Percentiles rank a stretch among this genome's conserved stretches.
phyloP scores from a whole-genome alignment of 2,329 filamentous ascomycete species.

The Colletotrichum coccodes region DNA sequence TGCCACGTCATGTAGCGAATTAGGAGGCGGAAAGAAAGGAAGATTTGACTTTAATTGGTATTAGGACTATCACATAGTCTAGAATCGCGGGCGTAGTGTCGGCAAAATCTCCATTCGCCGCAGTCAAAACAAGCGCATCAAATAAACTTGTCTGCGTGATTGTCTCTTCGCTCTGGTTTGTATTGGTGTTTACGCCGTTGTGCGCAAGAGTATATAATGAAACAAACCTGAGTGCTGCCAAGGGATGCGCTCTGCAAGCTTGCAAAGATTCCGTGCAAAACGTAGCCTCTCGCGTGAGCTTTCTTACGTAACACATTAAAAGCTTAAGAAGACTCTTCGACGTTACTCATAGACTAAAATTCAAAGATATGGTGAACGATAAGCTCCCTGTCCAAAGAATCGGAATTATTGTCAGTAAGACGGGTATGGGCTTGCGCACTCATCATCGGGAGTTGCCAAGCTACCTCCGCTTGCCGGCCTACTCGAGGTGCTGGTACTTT shows the following conservation, averaged over 20 bases:
- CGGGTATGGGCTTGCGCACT: slow-evolving; percentile 33
- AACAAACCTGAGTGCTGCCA: slow-evolving; percentile 37
- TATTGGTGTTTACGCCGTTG: too few relatives aligned
- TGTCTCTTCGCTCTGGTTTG: slow-evolving; percentile 36
- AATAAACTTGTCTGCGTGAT: too few relatives aligned
- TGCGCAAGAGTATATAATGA: too few relatives aligned
- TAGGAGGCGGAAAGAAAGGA: too few relatives aligned
- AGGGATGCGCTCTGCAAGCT: slow-evolving; percentile 35
- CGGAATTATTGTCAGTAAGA: slow-evolving; percentile 31
- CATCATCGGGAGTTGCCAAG: slow-evolving; percentile 33
- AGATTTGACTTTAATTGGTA: too few relatives aligned
- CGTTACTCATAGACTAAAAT: too few relatives aligned
- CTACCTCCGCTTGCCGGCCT: slow-evolving; percentile 30
- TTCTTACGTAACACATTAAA: slow-evolving; percentile 28
- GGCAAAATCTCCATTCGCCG: too few relatives aligned
- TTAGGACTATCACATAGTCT: too few relatives aligned
- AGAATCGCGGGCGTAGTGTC: too few relatives aligned
- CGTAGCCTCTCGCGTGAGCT: too few relatives aligned
- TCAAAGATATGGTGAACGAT: slow-evolving; percentile 17
- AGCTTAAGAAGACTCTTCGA: neutral
- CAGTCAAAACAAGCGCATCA: too few relatives aligned
- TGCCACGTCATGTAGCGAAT: too few relatives aligned
- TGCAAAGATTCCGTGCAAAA: slow-evolving; percentile 36
- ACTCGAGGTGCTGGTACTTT: slow-evolving; percentile 24
- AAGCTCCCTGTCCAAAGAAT: slow-evolving; percentile 18